Evolutionary conservation across 805 yeast genomes (phyloP), one percentile per base, ranked within the genome.

Genomic region (Cyberlindnera mycetangii): DNA sequence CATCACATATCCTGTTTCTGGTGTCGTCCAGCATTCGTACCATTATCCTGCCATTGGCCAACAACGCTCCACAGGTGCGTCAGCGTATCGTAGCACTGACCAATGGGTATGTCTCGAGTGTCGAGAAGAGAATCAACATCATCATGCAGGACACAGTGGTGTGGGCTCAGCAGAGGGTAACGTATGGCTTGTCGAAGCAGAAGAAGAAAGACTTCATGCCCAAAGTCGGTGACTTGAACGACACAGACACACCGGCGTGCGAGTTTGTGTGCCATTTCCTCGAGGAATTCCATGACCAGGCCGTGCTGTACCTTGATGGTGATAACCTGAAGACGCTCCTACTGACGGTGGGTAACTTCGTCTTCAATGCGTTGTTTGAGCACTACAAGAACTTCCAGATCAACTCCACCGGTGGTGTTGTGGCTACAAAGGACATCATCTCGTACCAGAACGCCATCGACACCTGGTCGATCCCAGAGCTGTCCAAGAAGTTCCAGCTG

Each of bases 361-460:
- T 85, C 32, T 73, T 84, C 53, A 71, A 72, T 21, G 69, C 78
- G 35, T 66, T 92, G 37, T 68, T 88, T 53, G 76, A 72, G 21
- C 97, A 90, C 60, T 83, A 83, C 61, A 81, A 81, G 48, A 85
- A 81, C 56, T 86, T 79, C 60, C 79, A 78, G 32, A 87, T 90
- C 51, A 85, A 79, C 54, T 80, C 89, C 2, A 78, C 81, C 7
- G 98, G 97, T 42, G 96, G 96, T 24, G 72, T 83, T 48, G 78
- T 85, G 12, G 75, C 88, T 12, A 86, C 95, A 0, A 85, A 83
- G 55, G 97, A 90, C 64, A 80, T 86, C 7, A 84, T 85, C 31
- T 77, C 85, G 37, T 87, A 83, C 58, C 92, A 88, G 61, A 71
- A 76, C 14, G 71, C 77, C 12, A 73, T 85, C 34, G 88, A 82